Evolutionary conservation across 306 rosid species (phyloP).

Genomic region (Ziziphus jujuba): DNA sequence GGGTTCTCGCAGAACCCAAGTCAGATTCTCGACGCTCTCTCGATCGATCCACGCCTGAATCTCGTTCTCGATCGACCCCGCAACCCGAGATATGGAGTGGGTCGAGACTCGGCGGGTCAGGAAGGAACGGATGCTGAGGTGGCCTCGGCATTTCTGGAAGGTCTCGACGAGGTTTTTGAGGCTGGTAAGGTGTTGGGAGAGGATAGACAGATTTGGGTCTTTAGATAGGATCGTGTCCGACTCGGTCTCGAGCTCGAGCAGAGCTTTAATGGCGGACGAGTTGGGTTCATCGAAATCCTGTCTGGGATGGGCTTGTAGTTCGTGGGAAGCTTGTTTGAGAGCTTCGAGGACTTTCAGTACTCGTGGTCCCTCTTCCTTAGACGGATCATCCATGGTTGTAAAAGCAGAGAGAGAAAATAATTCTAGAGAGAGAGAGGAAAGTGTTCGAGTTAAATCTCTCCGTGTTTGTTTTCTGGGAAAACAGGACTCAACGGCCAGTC

Average conservation of each 20-base stretch:
- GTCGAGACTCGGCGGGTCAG: constrained; percentile 59
- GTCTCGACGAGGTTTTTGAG: constrained; percentile 57
- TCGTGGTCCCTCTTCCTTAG: constrained; percentile 37
- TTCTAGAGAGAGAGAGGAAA: background rate
- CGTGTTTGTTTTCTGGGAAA: background rate
- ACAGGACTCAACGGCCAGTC: constrained; percentile 21
- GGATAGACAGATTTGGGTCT: constrained; percentile 50
- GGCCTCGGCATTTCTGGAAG: constrained; percentile 27
- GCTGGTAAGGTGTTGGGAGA: constrained; percentile 55
- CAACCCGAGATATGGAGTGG: constrained; percentile 64
- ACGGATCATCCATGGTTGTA: constrained; percentile 44
- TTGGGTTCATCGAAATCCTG: constrained; percentile 41
- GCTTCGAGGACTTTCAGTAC: constrained; percentile 74
- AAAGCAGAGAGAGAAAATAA: background rate
- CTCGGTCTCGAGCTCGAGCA: constrained; percentile 68
- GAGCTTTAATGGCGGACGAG: constrained; percentile 73
- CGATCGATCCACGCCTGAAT: constrained; percentile 93
- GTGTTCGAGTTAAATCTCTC: background rate
- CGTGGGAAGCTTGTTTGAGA: constrained; percentile 77
- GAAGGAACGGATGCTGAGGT: constrained; percentile 46
- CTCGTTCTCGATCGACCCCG: constrained; percentile 64
- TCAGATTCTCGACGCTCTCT: constrained; percentile 46
- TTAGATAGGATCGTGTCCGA: constrained; percentile 60
- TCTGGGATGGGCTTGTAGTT: constrained; percentile 47
- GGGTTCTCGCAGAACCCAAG: constrained; percentile 28